A percentile compares a stretch with the other conserved stretches of the same genome.
phyloP scores from a whole-genome alignment of 78 protist species.

The Tieghemostelium lacteum region DNA sequence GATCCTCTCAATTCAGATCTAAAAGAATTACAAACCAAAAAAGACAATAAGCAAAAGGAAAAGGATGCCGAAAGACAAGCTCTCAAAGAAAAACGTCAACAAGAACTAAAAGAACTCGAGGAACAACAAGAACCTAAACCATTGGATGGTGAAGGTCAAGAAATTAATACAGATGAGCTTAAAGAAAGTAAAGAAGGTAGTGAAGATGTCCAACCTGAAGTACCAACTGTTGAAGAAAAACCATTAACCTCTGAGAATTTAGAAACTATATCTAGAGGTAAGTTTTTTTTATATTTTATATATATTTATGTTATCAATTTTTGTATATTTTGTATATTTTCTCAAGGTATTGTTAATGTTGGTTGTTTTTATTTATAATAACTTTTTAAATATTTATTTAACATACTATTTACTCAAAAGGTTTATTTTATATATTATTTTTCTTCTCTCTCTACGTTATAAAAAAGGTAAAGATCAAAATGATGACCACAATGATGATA shows the following conservation, averaged over 20 bases:
- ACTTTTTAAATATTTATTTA: no score
- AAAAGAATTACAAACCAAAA: slow-evolving; percentile 36
- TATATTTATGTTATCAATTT: no score
- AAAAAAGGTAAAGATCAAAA: not conserved
- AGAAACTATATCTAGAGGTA: slow-evolving; percentile 4
- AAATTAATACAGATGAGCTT: not conserved
- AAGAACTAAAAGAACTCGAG: slow-evolving; percentile 18
- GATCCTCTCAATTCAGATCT: slow-evolving; percentile 42
- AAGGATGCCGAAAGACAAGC: slow-evolving; percentile 7
- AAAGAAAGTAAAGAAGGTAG: not conserved
- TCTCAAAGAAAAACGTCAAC: slow-evolving; percentile 10
- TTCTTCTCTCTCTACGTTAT: not conserved
- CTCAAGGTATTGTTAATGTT: no score
- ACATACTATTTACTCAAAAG: no score
- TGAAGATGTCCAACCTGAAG: not conserved
- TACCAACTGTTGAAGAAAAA: not conserved
- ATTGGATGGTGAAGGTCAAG: slow-evolving; percentile 6
- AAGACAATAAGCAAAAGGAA: slow-evolving; percentile 16
- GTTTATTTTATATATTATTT: no score
- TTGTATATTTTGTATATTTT: no score
- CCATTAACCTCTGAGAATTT: slow-evolving; percentile 14
- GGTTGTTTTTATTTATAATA: no score
- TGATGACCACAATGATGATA: no score
- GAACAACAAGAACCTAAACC: not conserved
- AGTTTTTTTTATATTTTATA: not conserved